Evolutionary conservation across 257 asterid species (phyloP).

Genomic region (Solanum bulbocastanum): DNA sequence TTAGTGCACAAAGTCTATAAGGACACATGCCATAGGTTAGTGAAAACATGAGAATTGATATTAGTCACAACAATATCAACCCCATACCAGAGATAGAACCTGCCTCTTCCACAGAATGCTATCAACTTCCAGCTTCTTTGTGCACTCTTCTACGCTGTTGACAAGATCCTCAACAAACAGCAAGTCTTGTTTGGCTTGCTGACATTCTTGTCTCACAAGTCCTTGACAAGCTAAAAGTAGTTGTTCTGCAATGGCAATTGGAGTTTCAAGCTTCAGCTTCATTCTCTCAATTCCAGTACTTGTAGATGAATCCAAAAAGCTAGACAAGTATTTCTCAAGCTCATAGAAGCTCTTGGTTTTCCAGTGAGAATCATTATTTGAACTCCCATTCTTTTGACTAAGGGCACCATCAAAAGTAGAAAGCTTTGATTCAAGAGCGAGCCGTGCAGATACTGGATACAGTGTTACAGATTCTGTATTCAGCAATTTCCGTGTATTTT

Average conservation of each 20-base stretch:
- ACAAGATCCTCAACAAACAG: constrained; percentile 49
- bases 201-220: constrained; percentile 58
- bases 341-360: constrained; percentile 50
- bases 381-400: constrained; percentile 20
- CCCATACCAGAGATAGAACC: constrained; percentile 64
- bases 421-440: constrained; percentile 81
- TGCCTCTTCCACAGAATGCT: constrained; percentile 76
- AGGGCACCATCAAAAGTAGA: constrained; percentile 26
- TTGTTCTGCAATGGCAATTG: constrained; percentile 70
- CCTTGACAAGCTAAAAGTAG: constrained; percentile 71
- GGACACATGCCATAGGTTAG: not conserved
- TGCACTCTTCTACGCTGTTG: constrained; percentile 50
- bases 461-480: constrained; percentile 59
- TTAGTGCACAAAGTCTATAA: not conserved
- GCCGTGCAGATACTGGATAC: constrained; percentile 85
- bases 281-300: constrained; percentile 78
- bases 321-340: constrained; percentile 71
- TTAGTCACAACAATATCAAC: not conserved
- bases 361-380: constrained; percentile 27
- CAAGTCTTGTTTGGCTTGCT: constrained; percentile 62
- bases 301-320: constrained; percentile 81
- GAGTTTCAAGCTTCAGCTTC: constrained; percentile 88
- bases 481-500: constrained; percentile 64
- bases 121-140: constrained; percentile 61
- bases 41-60: not conserved